Percentiles rank a stretch among this genome's conserved stretches.
Conservation (phyloP, 164 flowering plant species). For the Vitis cinerea region DNA sequence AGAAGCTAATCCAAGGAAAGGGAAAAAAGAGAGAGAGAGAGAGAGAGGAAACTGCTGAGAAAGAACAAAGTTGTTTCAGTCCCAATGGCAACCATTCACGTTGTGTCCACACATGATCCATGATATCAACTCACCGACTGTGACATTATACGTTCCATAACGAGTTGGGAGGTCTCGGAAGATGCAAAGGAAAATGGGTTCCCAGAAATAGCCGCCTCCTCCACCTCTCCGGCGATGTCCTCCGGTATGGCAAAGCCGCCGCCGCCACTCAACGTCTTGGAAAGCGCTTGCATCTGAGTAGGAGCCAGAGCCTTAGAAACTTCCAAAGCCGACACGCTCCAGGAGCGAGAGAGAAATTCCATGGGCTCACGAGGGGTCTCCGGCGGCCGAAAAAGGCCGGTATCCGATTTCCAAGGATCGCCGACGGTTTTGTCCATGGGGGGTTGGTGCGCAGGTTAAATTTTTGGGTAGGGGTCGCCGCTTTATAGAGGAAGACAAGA, state of each 20-base stretch:
- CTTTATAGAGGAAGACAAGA: constrained; percentile 2
- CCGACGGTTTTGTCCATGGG: constrained; percentile 29
- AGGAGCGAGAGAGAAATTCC: constrained; percentile 96
- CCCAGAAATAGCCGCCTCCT: constrained; percentile 47
- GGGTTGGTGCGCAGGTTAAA: constrained; percentile 8
- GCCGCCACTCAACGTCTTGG: constrained; percentile 18
- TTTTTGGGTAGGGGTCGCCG: neutral
- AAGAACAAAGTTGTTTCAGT: neutral
- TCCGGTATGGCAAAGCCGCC: constrained; percentile 37
- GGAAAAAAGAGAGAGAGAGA: neutral
- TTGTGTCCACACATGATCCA: constrained; percentile 10
- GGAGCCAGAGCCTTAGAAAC: constrained; percentile 74
- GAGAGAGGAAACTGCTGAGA: neutral
- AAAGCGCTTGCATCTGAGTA: constrained; percentile 12
- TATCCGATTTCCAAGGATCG: constrained; percentile 36
- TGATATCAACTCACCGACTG: constrained; percentile 47
- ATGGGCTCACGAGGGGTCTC: constrained; percentile 87
- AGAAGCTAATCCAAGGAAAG: constrained; percentile 1
- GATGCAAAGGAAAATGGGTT: constrained; percentile 81
- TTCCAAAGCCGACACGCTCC: constrained; percentile 86
- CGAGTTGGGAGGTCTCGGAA: constrained; percentile 64
- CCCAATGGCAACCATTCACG: neutral
- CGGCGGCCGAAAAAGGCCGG: constrained; percentile 57
- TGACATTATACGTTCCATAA: constrained; percentile 73
- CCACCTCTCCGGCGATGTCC: constrained; percentile 51